Percentiles rank a stretch among this genome's conserved stretches.
These are phyloP conservation scores for Cucurbita pepo DNA, from an alignment of 306 rosid species.

Conservation along the genomic window DNA sequence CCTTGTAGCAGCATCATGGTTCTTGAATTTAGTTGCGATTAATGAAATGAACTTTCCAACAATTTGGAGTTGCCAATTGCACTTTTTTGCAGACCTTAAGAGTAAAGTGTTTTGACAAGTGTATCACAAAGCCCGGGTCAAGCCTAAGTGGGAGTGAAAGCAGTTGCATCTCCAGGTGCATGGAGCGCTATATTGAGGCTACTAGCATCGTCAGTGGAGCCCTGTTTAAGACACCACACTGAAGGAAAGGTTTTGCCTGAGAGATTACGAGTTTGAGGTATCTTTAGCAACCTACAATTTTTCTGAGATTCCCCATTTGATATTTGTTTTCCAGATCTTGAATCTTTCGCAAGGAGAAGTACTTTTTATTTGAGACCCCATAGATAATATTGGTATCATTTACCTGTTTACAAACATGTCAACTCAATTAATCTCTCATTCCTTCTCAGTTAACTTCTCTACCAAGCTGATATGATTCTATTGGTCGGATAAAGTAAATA, in stretches of 20 bases:
- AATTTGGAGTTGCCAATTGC: neutral
- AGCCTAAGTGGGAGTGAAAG: conserved; percentile 75
- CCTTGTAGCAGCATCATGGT: neutral
- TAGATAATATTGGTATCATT: neutral
- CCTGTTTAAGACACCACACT: conserved; percentile 38
- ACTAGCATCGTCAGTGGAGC: conserved; percentile 76
- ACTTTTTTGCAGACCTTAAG: conserved; percentile 52
- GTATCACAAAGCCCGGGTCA: conserved; percentile 83
- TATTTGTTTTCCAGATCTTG: neutral
- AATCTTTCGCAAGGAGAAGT: neutral
- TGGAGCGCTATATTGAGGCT: conserved; percentile 95
- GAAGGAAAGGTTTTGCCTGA: conserved; percentile 4
- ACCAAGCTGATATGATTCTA: neutral
- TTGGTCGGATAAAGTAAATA: neutral
- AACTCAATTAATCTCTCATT: neutral
- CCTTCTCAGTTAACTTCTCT: neutral
- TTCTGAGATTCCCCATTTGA: neutral
- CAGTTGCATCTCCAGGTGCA: conserved; percentile 83
- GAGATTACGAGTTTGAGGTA: neutral
- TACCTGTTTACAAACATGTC: neutral
- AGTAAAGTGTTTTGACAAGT: conserved; percentile 82
- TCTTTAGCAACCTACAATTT: neutral
- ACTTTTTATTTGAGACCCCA: neutral
- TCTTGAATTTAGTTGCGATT: neutral
- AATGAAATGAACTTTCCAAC: neutral